A percentile compares a stretch with the other conserved stretches of the same genome.
Conservation (phyloP, 768 basidiomycete genomes). For the Mycena capillaripes region DNA sequence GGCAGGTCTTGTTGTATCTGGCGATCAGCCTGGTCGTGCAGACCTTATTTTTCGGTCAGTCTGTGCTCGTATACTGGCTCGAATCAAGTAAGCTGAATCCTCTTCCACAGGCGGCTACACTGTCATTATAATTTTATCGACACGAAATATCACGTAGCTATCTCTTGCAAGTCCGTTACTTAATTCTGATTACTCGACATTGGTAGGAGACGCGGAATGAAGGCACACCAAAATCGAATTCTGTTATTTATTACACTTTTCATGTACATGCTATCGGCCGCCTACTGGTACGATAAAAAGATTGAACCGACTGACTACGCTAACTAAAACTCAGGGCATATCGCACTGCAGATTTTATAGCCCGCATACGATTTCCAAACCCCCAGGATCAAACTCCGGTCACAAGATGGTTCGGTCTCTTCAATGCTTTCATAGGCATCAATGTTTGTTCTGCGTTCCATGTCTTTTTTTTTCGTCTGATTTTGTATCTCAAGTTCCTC, state of each 20-base stretch:
- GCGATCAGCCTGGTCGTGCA: neutral
- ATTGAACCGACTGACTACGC: too few relatives aligned
- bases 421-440: neutral
- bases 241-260: neutral
- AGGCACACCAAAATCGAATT: neutral
- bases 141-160: neutral
- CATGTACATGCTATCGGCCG: slow-evolving; percentile 5
- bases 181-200: neutral
- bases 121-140: slow-evolving; percentile 3
- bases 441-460: neutral
- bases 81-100: too few relatives aligned
- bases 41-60: slow-evolving; percentile 3
- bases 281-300: neutral
- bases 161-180: neutral
- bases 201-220: neutral
- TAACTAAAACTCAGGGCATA: neutral
- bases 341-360: neutral
- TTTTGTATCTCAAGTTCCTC: neutral
- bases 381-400: neutral
- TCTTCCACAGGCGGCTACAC: slow-evolving; percentile 1
- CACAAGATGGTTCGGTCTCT: neutral
- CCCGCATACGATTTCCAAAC: neutral
- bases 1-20: too few relatives aligned
- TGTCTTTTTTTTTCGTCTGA: neutral
- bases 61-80: neutral